phyloP scores from a whole-genome alignment of 768 basidiomycete genomes.

The Boletus insuetus region DNA sequence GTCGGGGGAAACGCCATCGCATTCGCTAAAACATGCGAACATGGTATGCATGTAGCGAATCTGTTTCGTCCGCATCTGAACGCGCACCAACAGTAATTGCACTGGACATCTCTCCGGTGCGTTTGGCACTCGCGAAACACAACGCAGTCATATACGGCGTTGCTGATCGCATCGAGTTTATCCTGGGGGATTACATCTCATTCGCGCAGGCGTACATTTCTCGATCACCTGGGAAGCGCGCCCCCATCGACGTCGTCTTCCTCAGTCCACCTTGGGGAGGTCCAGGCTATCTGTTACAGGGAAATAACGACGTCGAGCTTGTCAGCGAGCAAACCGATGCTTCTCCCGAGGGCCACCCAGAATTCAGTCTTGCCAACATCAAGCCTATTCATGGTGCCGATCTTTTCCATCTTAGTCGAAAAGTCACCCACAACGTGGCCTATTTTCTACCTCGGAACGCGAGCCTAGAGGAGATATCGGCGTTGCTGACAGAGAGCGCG shows the following conservation, averaged over 20 bases:
- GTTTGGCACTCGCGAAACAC: conserved; percentile 89
- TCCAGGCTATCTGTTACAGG: conserved; percentile 56
- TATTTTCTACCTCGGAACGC: conserved; percentile 88
- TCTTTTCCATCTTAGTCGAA: conserved; percentile 71
- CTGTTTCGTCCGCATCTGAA: not conserved
- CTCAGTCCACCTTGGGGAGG: conserved; percentile 97
- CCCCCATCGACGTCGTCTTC: conserved; percentile 84
- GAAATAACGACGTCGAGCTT: not conserved
- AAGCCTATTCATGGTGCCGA: conserved; percentile 80
- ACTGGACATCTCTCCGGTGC: conserved; percentile 77
- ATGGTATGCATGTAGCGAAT: conserved; percentile 54
- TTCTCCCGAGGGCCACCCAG: conserved; percentile 37
- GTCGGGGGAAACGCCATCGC: conserved; percentile 98
- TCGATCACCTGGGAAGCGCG: conserved; percentile 34
- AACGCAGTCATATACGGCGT: conserved; percentile 95
- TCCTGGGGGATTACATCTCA: conserved; percentile 79
- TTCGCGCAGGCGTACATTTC: conserved; percentile 61
- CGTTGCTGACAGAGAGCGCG: conserved; percentile 33
- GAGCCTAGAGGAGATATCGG: conserved; percentile 67
- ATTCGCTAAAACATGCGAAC: conserved; percentile 92
- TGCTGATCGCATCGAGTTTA: conserved; percentile 91
- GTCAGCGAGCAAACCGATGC: not conserved
- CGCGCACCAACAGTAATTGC: conserved; percentile 71
- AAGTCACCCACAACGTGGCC: conserved; percentile 79
- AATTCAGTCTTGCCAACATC: conserved; percentile 70